Base-by-base conservation (phyloP, 176 grass and related monocot species). In the Musa beccarii region DNA sequence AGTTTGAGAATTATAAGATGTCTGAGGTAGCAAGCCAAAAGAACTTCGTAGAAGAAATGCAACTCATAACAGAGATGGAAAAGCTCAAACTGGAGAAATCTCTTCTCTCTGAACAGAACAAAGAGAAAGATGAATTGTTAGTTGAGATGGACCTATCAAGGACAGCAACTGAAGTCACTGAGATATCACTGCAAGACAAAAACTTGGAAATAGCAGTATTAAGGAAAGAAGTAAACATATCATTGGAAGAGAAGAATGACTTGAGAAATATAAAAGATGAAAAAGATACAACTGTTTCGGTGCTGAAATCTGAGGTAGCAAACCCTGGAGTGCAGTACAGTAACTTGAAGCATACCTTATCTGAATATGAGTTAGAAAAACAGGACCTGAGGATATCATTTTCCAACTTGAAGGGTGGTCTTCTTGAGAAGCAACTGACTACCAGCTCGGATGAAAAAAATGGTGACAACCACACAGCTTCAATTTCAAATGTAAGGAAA, bases 1-100 rank as follows among this genome's bases (percentile, higher is more conserved):
- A 85, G 53, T 83, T 93, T 57, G 79, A 97, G 74, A 85, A 84
- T 76, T 75, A 87, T 81, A 97, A 89, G 76, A 87, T 80, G 73
- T 79, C 67, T 5, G 82, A 89, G 62, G 88, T 89, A 25, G 84
- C 74, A 61, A 91, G 76, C 68, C 71, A 87, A 78, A 84, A 82
- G 50, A 68, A 63, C 75, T 76, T 86, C 51, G 83, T 75, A 67
- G 86, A 91, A 83, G 94, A 97, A 72, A 85, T 85, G 14, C 22
- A 85, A 79, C 75, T 89, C 59, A 86, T 77, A 79, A 53, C 57
- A 70, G 81, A 89, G 85, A 80, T 89, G 4, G 68, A 79, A 62
- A 86, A 81, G 51, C 66, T 91, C 53, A 85, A 80, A 52, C 53
- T 61, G 57, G 94, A 98, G 66, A 93, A 87, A 82, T 76, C 83